Percentiles rank a stretch among this genome's conserved stretches.
Evolutionary conservation across 202 grass and related monocot genomes (phyloP).

Genomic region (Digitaria exilis): DNA sequence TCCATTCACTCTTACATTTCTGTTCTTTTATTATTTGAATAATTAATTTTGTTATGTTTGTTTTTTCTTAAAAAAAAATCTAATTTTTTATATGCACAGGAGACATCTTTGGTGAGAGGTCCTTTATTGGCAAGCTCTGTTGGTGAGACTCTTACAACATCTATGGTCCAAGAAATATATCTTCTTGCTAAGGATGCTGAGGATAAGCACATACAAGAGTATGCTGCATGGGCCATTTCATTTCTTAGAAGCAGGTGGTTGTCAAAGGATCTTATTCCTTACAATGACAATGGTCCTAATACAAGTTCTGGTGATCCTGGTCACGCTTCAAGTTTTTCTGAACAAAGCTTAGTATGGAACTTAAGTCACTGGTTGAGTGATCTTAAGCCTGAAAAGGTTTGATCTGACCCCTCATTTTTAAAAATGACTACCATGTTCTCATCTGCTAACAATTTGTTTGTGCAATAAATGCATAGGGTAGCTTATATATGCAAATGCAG

Average conservation of each 20-base stretch:
- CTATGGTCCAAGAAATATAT: slow-evolving; percentile 88
- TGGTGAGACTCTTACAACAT: slow-evolving; percentile 67
- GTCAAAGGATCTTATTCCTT: slow-evolving; percentile 48
- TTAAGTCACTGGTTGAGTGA: slow-evolving; percentile 81
- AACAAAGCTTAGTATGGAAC: slow-evolving; percentile 83
- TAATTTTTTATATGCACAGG: slow-evolving; percentile 53
- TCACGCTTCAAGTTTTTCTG: slow-evolving; percentile 61
- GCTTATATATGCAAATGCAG: background rate
- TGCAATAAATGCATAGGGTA: background rate
- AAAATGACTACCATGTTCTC: background rate
- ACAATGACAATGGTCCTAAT: slow-evolving; percentile 53
- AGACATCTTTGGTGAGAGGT: slow-evolving; percentile 63
- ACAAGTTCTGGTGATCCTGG: slow-evolving; percentile 40
- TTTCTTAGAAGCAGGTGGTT: slow-evolving; percentile 81
- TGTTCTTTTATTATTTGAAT: slow-evolving; percentile 38
- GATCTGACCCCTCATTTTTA: slow-evolving; percentile 33
- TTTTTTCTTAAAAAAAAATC: background rate
- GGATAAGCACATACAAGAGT: slow-evolving; percentile 68
- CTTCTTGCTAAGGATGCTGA: slow-evolving; percentile 80
- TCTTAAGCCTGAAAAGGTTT: slow-evolving; percentile 73
- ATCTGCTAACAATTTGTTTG: slow-evolving; percentile 1
- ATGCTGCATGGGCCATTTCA: slow-evolving; percentile 89
- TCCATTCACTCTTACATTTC: slow-evolving; percentile 23
- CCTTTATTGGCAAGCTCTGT: slow-evolving; percentile 68
- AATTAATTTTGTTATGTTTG: slow-evolving; percentile 17